phyloP scores from a whole-genome alignment of 306 rosid genomes.

The Vachellia collinsii region DNA sequence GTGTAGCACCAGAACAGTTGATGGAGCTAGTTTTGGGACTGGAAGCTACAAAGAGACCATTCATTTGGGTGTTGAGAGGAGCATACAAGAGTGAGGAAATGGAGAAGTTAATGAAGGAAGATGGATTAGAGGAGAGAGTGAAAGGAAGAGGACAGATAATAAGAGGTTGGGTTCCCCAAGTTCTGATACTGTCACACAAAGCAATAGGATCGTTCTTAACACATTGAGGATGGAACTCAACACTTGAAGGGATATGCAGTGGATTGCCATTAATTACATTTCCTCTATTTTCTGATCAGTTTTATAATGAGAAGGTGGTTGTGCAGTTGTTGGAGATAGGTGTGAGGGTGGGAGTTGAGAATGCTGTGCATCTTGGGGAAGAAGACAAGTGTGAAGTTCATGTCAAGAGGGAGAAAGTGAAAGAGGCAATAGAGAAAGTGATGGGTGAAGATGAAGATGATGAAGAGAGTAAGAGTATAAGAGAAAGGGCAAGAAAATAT shows the following conservation, averaged over 20 bases:
- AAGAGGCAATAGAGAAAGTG: conserved; percentile 43
- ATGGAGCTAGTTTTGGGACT: conserved; percentile 59
- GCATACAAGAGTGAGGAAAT: conserved; percentile 33
- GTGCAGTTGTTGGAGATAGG: conserved; percentile 42
- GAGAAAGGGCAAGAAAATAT: conserved; percentile 40
- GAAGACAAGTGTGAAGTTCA: conserved; percentile 38
- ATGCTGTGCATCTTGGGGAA: conserved; percentile 27
- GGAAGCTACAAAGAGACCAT: conserved; percentile 59
- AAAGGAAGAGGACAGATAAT: conserved; percentile 52
- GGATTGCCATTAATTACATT: conserved; percentile 59
- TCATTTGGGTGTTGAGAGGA: conserved; percentile 68
- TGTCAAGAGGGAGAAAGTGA: conserved; percentile 44
- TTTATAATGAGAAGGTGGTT: conserved; percentile 48
- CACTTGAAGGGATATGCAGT: conserved; percentile 48
- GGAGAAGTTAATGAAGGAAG: conserved; percentile 42
- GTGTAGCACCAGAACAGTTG: conserved; percentile 39
- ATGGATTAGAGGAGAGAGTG: conserved; percentile 50
- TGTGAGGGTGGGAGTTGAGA: conserved; percentile 40
- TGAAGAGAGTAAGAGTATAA: conserved; percentile 39
- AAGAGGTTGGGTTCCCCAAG: conserved; percentile 63
- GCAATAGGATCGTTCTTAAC: conserved; percentile 58
- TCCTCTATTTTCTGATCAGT: conserved; percentile 55
- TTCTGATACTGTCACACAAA: conserved; percentile 49
- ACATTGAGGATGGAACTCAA: conserved; percentile 72
- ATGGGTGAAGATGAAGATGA: conserved; percentile 42